Evolutionary conservation across 805 yeast genomes (phyloP), one percentile per base, ranked within the genome.

Genomic region (Pichia cephalocereana): DNA sequence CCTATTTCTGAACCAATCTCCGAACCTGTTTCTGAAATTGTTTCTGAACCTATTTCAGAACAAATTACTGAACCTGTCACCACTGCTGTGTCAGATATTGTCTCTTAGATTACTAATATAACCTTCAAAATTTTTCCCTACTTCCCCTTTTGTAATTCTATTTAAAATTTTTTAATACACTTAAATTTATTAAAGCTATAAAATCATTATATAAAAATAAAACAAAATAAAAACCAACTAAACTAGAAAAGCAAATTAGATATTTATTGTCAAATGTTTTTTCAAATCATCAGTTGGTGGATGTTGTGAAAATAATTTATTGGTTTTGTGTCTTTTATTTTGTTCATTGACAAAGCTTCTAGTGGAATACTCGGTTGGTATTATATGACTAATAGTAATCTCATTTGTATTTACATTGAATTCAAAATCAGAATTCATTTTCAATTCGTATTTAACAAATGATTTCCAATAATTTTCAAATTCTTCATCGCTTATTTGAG

Each of bases 391-490:
- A 86, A 63, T 50, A 10, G 61, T 53, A 11, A 62, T 56, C 8
- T 57, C 49, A 23, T 53, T 52, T 11, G 64, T 56, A 23, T 52
- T 34, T 19, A 53, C 52, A 86, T 93, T 82, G 77, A 84, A 83
- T 67, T 75, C 79, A 61, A 83, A 74, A 63, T 80, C 86, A 40
- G 85, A 82, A 9, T 45, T 43, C 3, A 31, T 41, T 23, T 44
- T 18, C 17, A 52, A 19, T 23, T 49, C 52, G 18, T 34, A 17
- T 17, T 52, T 17, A 30, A 40, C 41, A 30, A 78, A 77, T 53
- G 87, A 82, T 27, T 60, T 59, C 96, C 96, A 88, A 50, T 85
- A 71, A 50, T 79, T 83, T 54, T 83, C 83, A 62, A 84, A 86
- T 53, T 86, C 93, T 36, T 78, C 80, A 47, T 71, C 76, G 1